Conservation (phyloP, 148 eudicot genomes). For the Vaccinium myrtillus region DNA sequence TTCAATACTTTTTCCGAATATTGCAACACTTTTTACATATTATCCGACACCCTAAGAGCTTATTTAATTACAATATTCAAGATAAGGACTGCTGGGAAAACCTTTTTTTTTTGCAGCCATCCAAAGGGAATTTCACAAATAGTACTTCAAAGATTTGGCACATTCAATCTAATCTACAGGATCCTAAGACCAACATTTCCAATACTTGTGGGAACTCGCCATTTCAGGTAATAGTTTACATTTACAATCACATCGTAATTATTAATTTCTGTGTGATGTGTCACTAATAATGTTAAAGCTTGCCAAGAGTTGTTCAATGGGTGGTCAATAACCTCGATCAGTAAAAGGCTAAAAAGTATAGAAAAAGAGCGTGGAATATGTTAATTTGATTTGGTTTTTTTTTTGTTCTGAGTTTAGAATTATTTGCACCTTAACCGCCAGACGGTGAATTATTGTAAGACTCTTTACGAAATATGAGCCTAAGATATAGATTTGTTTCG, state of each 20-base stretch:
- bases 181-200: background rate
- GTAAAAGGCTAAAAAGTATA: background rate
- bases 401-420: background rate
- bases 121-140: constrained; percentile 13
- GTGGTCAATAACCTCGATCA: background rate
- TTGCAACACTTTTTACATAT: no score
- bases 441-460: background rate
- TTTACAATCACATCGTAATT: background rate
- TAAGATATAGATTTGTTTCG: background rate
- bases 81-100: background rate
- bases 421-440: no score
- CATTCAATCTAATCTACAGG: background rate
- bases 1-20: no score
- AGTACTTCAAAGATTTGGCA: background rate
- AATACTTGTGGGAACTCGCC: constrained; percentile 3
- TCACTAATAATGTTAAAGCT: background rate
- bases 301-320: background rate
- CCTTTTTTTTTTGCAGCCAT: constrained; percentile 6
- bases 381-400: no score
- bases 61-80: no score
- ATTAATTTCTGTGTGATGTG: background rate
- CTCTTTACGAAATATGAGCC: background rate
- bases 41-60: no score
- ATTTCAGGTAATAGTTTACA: constrained; percentile 14
- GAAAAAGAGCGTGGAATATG: background rate